Percentiles rank a stretch among this genome's conserved stretches.
phyloP scores from a whole-genome alignment of 1,139 yeast species.

The Blastobotrys malaysiensis region DNA sequence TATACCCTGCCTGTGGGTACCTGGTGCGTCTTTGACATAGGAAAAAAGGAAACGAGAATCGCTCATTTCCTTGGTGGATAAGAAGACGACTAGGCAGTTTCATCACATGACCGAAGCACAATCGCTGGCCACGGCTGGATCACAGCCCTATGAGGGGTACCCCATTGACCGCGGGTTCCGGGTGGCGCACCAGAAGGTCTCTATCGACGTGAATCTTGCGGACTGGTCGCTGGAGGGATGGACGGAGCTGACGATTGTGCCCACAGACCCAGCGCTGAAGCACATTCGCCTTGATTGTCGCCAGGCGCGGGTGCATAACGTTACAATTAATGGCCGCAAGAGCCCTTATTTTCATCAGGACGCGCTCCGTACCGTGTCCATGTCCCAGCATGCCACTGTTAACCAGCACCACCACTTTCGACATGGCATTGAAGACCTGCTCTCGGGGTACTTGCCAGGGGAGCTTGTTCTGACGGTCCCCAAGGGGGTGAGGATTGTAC shows the following conservation, averaged over 20 bases:
- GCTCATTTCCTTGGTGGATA: neutral
- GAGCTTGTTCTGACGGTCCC: slow-evolving; percentile 73
- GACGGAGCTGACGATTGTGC: slow-evolving; percentile 78
- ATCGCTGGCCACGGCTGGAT: neutral
- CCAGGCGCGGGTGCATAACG: slow-evolving; percentile 59
- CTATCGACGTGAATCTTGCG: slow-evolving; percentile 61
- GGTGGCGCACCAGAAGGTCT: slow-evolving; percentile 65
- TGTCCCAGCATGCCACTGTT: slow-evolving; percentile 40
- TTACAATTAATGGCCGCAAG: slow-evolving; percentile 55
- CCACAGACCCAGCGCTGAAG: slow-evolving; percentile 55
- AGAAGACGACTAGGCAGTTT: neutral
- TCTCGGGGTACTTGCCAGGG: slow-evolving; percentile 49
- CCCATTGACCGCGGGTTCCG: slow-evolving; percentile 35
- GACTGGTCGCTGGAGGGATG: slow-evolving; percentile 54
- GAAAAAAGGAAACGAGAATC: neutral
- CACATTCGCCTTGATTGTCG: slow-evolving; percentile 73
- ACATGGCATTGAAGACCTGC: slow-evolving; percentile 56
- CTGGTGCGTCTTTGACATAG: neutral
- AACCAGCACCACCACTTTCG: slow-evolving; percentile 62
- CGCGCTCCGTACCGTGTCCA: slow-evolving; percentile 42
- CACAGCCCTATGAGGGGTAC: neutral
- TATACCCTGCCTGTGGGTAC: slow-evolving; percentile 1
- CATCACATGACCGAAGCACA: slow-evolving; percentile 6
- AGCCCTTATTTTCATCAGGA: slow-evolving; percentile 50
- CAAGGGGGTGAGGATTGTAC: slow-evolving; percentile 50